Percentiles rank a stretch among this genome's conserved stretches.
phyloP scores from a whole-genome alignment of 768 basidiomycete species.

The Coprinopsis cinerea region DNA sequence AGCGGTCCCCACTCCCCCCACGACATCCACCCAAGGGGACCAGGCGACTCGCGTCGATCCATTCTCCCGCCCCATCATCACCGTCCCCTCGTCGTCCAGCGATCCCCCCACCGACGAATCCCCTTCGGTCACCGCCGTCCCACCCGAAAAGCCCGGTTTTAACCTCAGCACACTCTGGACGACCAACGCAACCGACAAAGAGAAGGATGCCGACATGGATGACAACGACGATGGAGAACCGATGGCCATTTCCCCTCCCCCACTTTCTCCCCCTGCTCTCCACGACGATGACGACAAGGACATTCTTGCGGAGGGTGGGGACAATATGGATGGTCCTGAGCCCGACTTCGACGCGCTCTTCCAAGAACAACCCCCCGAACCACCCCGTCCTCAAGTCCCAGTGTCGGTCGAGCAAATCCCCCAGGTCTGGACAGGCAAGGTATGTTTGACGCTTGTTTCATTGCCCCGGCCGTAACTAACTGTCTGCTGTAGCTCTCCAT shows the following conservation, averaged over 20 bases:
- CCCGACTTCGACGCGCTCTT: conserved; percentile 87
- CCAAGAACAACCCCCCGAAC: conserved; percentile 48
- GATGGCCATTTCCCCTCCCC: conserved; percentile 11
- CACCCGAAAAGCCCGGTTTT: conserved; percentile 53
- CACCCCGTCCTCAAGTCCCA: conserved; percentile 36
- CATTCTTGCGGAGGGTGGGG: conserved; percentile 39
- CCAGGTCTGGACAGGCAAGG: conserved; percentile 72
- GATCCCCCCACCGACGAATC: no score
- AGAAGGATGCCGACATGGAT: conserved; percentile 22
- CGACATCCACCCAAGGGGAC: conserved; percentile 2
- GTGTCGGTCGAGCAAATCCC: conserved; percentile 47
- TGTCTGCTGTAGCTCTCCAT: conserved; percentile 53
- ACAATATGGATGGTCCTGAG: conserved; percentile 49
- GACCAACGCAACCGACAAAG: conserved; percentile 33
- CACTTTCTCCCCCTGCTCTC: conserved; percentile 10
- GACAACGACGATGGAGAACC: conserved; percentile 10
- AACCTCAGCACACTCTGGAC: conserved; percentile 73
- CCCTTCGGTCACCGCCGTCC: conserved; percentile 39
- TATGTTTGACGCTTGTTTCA: conserved; percentile 25
- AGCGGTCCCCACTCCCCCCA: background rate
- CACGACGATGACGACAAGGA: conserved; percentile 31
- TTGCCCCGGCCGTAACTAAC: conserved; percentile 7
- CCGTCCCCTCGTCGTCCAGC: no score
- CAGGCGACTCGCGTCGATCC: background rate
- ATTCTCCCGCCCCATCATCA: conserved; percentile 14